These are phyloP conservation scores for Diversispora epigaea DNA, from an alignment of 192 early-diverging fungal species.

Conservation along the genomic window DNA sequence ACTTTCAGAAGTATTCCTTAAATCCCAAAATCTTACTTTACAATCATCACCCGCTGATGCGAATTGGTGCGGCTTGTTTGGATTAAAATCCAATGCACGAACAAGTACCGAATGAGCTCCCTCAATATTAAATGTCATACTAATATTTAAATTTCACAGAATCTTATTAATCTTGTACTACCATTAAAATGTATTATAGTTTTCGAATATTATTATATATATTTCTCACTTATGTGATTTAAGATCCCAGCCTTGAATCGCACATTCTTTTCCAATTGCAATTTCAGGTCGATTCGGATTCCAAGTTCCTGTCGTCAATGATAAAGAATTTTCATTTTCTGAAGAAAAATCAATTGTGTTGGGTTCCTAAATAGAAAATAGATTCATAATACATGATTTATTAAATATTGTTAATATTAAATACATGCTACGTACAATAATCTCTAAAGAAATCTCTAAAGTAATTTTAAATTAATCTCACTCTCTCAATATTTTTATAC, in stretches of 20 bases:
- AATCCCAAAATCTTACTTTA: constrained; percentile 86
- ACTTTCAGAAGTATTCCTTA: constrained; percentile 53
- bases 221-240: constrained; percentile 48
- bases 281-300: constrained; percentile 65
- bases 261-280: constrained; percentile 57
- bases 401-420: not conserved
- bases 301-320: constrained; percentile 55
- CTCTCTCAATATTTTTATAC: constrained; percentile 9
- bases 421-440: not conserved
- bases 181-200: too few species aligned
- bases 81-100: constrained; percentile 80
- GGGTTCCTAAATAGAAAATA: constrained; percentile 34
- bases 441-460: too few species aligned
- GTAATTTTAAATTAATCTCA: too few species aligned
- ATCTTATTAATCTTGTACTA: too few species aligned
- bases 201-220: too few species aligned
- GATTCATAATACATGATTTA: not conserved
- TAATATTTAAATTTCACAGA: constrained; percentile 7
- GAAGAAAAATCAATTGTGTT: constrained; percentile 38
- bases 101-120: constrained; percentile 76
- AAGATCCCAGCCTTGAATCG: constrained; percentile 72
- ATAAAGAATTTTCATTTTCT: constrained; percentile 32
- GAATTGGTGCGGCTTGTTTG: constrained; percentile 80
- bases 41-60: constrained; percentile 89
- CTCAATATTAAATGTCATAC: constrained; percentile 48